phyloP scores from a whole-genome alignment of 345 rosid species.

The Lepidium didymum region DNA sequence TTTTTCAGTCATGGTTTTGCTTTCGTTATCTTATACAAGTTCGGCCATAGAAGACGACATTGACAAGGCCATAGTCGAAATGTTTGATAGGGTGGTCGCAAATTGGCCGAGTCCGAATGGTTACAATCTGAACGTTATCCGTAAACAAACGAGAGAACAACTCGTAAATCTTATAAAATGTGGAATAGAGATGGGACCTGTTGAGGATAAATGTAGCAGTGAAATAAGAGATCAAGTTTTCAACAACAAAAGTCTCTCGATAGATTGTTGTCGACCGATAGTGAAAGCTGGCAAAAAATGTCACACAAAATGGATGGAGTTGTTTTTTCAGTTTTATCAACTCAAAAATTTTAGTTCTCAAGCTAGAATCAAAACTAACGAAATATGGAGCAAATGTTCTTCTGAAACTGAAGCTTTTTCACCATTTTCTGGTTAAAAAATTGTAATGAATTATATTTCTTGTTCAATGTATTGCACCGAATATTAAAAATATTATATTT shows the following conservation, averaged over 20 bases:
- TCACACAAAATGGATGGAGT: neutral
- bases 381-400: neutral
- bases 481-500: no score
- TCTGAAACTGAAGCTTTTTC: neutral
- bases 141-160: neutral
- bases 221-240: neutral
- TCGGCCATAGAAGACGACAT: neutral
- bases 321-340: neutral
- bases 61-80: neutral
- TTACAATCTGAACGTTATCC: neutral
- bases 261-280: neutral
- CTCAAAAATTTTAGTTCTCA: neutral
- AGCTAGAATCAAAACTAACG: neutral
- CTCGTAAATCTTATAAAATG: neutral
- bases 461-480: no score
- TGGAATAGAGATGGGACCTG: neutral
- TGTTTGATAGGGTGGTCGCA: neutral
- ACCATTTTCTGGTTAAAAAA: neutral
- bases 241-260: neutral
- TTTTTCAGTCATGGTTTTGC: neutral
- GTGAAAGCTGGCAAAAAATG: conserved; percentile 6
- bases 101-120: neutral
- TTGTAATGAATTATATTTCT: neutral
- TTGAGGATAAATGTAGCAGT: neutral
- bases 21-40: neutral